phyloP scores from a whole-genome alignment of 2,329 filamentous ascomycete species.

The Stagonosporopsis rhizophila region DNA sequence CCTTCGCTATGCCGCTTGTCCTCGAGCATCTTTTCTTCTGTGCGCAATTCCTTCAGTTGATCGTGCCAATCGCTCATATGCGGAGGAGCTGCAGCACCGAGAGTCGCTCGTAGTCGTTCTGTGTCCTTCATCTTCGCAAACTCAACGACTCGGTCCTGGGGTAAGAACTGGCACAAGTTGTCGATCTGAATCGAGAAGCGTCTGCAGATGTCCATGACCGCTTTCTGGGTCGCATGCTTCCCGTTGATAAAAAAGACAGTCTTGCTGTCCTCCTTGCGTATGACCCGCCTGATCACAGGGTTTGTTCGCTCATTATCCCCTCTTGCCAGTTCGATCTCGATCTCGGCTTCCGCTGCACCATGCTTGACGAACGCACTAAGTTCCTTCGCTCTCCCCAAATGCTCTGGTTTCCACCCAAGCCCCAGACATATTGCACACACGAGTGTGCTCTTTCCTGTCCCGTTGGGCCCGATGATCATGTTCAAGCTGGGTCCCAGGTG shows the following conservation, averaged over 20 bases:
- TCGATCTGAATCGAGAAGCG: conserved; percentile 91
- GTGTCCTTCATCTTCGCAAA: conserved; percentile 85
- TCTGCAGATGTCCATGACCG: conserved; percentile 71
- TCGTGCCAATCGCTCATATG: conserved; percentile 83
- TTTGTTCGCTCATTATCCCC: conserved; percentile 66
- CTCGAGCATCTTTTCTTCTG: conserved; percentile 70
- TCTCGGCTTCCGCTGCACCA: conserved; percentile 75
- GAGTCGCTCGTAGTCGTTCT: conserved; percentile 82
- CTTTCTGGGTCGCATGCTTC: conserved; percentile 65
- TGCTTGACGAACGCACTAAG: conserved; percentile 94
- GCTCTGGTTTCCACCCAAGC: conserved; percentile 72
- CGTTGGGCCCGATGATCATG: conserved; percentile 99
- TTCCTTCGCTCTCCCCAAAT: conserved; percentile 84
- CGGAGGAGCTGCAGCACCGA: conserved; percentile 83
- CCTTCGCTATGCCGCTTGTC: conserved; percentile 64
- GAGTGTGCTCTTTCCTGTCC: conserved; percentile 95
- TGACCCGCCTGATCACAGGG: conserved; percentile 75
- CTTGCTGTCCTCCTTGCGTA: conserved; percentile 82
- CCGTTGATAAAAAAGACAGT: conserved; percentile 81
- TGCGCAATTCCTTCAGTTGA: conserved; percentile 73
- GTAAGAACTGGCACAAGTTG: conserved; percentile 96
- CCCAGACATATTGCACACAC: conserved; percentile 97
- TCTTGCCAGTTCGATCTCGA: conserved; percentile 89
- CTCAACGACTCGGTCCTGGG: conserved; percentile 93
- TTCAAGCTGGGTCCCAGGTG: conserved; percentile 90